phyloP scores from a whole-genome alignment of 306 rosid species.

The Benincasa hispida region DNA sequence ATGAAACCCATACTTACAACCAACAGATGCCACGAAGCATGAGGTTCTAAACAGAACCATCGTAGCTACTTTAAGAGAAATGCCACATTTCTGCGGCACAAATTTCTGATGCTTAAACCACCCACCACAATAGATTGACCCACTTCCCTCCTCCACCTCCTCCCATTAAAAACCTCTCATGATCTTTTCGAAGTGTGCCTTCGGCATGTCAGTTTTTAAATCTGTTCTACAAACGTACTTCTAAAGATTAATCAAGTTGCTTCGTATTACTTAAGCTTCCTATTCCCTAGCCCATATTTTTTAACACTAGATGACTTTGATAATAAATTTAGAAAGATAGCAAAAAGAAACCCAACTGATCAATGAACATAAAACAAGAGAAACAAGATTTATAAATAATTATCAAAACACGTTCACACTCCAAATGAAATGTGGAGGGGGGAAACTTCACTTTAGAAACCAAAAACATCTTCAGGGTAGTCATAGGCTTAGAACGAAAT shows the following conservation, averaged over 20 bases:
- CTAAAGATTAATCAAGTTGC: background rate
- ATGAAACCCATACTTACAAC: background rate
- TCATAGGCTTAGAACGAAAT: background rate
- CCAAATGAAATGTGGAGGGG: background rate
- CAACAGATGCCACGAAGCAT: background rate
- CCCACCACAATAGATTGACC: background rate
- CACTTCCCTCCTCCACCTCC: background rate
- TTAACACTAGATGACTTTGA: background rate
- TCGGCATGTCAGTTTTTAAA: background rate
- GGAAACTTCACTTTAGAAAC: background rate
- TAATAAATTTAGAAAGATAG: background rate
- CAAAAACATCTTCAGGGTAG: background rate
- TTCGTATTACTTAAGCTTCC: background rate
- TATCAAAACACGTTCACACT: background rate
- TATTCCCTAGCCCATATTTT: background rate
- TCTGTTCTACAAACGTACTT: background rate
- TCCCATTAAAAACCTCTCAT: background rate
- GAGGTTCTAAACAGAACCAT: background rate
- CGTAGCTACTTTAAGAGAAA: background rate
- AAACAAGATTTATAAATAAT: background rate
- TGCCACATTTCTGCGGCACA: background rate
- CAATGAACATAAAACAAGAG: background rate
- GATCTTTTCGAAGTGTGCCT: background rate
- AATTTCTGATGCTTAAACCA: background rate
- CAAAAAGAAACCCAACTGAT: background rate